phyloP scores from a whole-genome alignment of 2,329 filamentous ascomycete species.

The Epichloe sp. region DNA sequence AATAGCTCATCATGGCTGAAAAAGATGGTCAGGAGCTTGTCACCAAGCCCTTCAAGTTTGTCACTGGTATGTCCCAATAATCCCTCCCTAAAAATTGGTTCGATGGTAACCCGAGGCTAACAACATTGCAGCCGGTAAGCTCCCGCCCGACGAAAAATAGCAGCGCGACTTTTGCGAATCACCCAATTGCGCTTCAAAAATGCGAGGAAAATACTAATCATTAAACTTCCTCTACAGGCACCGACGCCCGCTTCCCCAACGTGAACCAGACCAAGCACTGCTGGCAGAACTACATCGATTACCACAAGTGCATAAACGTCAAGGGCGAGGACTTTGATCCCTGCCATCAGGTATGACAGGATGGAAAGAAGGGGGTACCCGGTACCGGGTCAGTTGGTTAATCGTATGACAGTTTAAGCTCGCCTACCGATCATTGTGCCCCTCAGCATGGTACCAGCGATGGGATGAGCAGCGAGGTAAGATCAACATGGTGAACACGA shows the following conservation, averaged over 20 bases:
- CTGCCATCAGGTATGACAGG: slow-evolving; percentile 69
- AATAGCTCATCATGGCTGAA: slow-evolving; percentile 66
- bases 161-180: slow-evolving; percentile 11
- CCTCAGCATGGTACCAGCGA: slow-evolving; percentile 80
- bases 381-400: slow-evolving; percentile 9
- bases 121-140: slow-evolving; percentile 31
- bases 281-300: slow-evolving; percentile 99
- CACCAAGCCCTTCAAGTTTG: slow-evolving; percentile 99
- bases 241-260: slow-evolving; percentile 98
- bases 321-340: slow-evolving; percentile 98
- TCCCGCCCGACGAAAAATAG: slow-evolving; percentile 8
- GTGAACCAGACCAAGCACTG: slow-evolving; percentile 99
- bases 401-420: slow-evolving; percentile 63
- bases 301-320: slow-evolving; percentile 98
- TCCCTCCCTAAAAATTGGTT: slow-evolving; percentile 24
- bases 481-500: slow-evolving; percentile 19
- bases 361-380: background rate
- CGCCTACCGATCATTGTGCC: slow-evolving; percentile 95
- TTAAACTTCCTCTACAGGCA: slow-evolving; percentile 46
- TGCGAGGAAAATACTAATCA: slow-evolving; percentile 6
- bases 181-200: slow-evolving; percentile 15
- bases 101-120: slow-evolving; percentile 29
- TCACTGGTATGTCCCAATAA: slow-evolving; percentile 65
- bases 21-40: slow-evolving; percentile 62
- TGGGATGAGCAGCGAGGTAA: slow-evolving; percentile 96